Evolutionary conservation across 257 asterid genomes (phyloP).

Genomic region (Dorcoceras hygrometricum): DNA sequence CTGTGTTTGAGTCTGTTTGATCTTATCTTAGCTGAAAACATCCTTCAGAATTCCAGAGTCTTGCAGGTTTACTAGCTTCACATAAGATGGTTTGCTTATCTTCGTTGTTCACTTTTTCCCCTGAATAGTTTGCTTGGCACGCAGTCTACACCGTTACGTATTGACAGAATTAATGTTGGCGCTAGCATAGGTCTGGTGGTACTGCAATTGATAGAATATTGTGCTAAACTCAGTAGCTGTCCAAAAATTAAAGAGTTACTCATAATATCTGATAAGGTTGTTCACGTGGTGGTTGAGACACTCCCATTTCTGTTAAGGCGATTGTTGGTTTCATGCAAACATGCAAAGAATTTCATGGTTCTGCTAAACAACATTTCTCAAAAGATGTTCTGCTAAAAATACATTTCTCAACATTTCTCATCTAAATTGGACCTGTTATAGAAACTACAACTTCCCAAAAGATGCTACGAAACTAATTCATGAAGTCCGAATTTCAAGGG

Average conservation of each 20-base stretch:
- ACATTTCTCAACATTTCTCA: too few relatives aligned
- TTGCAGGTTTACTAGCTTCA: slow-evolving; percentile 14
- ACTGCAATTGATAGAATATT: background rate
- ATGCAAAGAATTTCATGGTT: too few relatives aligned
- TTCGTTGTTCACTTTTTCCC: background rate
- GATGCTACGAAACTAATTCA: too few relatives aligned
- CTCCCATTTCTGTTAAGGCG: slow-evolving; percentile 30
- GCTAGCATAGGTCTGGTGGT: background rate
- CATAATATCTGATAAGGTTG: slow-evolving; percentile 29
- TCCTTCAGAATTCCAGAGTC: background rate
- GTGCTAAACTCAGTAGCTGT: background rate
- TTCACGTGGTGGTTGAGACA: slow-evolving; percentile 29
- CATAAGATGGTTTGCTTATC: slow-evolving; percentile 17
- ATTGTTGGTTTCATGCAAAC: slow-evolving; percentile 30
- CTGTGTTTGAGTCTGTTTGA: background rate
- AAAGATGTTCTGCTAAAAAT: too few relatives aligned
- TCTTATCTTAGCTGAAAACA: background rate
- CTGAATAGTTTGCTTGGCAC: background rate
- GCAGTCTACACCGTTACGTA: background rate
- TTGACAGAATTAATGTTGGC: background rate
- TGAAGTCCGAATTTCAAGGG: too few relatives aligned
- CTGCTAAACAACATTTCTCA: too few relatives aligned
- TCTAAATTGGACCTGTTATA: too few relatives aligned
- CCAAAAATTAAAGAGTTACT: slow-evolving; percentile 8
- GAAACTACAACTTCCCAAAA: too few relatives aligned